A percentile compares a stretch with the other conserved stretches of the same genome.
These are phyloP conservation scores for Skeletonema menzelii DNA, from an alignment of 108 stramenopile genomes.

Conservation along the genomic window DNA sequence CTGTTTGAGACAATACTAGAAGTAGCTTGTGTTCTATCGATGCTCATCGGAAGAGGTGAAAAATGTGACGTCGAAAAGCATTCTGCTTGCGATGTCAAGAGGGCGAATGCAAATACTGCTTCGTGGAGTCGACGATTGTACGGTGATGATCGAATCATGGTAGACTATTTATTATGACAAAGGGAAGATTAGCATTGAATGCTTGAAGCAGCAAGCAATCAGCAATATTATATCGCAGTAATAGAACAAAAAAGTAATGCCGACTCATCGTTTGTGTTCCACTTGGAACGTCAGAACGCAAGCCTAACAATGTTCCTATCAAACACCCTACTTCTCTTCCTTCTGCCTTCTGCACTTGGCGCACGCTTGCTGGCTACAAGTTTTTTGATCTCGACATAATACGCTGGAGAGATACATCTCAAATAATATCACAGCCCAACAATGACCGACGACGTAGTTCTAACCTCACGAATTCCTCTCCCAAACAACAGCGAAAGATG, in stretches of 20 bases:
- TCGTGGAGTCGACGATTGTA: not conserved
- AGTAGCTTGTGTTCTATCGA: not conserved
- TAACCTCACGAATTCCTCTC: slow-evolving; percentile 25
- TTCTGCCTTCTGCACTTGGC: not conserved
- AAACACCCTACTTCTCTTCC: not conserved
- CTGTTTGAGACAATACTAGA: not conserved
- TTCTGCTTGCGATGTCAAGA: not conserved
- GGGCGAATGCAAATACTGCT: not conserved
- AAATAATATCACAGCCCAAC: too few species aligned
- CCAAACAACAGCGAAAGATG: slow-evolving; percentile 25
- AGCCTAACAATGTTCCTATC: not conserved
- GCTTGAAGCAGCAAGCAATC: too few species aligned
- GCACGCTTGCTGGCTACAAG: too few species aligned
- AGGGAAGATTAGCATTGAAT: too few species aligned
- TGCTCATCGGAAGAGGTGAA: not conserved
- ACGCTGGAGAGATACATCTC: too few species aligned
- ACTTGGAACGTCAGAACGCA: not conserved
- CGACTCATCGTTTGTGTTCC: not conserved
- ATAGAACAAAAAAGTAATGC: too few species aligned
- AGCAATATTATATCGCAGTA: too few species aligned
- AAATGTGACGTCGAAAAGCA: not conserved
- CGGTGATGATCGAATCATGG: not conserved
- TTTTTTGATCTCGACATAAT: too few species aligned
- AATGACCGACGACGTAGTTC: slow-evolving; percentile 13
- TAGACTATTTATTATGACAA: not conserved